Conservation (phyloP, 805 yeast species). For the Metschnikowia sp. region DNA sequence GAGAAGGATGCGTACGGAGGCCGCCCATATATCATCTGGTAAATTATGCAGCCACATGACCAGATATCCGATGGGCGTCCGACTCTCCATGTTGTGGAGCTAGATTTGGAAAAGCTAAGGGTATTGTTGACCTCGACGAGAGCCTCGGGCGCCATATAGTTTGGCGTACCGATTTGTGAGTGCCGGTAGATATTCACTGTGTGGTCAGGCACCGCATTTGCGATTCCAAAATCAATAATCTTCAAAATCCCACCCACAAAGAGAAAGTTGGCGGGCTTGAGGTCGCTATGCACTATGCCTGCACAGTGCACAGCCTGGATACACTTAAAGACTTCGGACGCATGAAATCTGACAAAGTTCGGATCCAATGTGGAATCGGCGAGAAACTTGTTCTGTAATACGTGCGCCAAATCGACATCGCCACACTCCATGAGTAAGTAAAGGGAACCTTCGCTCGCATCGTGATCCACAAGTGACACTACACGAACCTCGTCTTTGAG, state of each 20-base stretch:
- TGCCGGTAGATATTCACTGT: constrained; percentile 88
- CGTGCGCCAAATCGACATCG: constrained; percentile 83
- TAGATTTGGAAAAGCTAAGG: constrained; percentile 15
- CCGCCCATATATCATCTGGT: constrained; percentile 90
- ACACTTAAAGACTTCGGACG: constrained; percentile 75
- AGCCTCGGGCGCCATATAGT: constrained; percentile 98
- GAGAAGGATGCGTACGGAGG: constrained; percentile 84
- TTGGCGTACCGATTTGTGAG: constrained; percentile 91
- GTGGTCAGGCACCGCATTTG: constrained; percentile 91
- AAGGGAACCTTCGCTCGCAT: constrained; percentile 60
- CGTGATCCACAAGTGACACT: constrained; percentile 71
- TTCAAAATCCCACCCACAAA: constrained; percentile 82
- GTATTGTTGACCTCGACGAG: constrained; percentile 54
- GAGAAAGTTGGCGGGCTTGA: constrained; percentile 65
- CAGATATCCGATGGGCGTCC: constrained; percentile 96
- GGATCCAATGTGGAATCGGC: constrained; percentile 50
- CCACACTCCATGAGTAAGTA: constrained; percentile 92
- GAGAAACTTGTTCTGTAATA: constrained; percentile 54
- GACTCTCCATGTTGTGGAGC: constrained; percentile 56
- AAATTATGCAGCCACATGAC: constrained; percentile 96
- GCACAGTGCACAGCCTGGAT: constrained; percentile 83
- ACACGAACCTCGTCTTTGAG: constrained; percentile 64
- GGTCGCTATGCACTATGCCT: constrained; percentile 82
- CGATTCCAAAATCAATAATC: constrained; percentile 91
- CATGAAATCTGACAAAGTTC: constrained; percentile 75